These are phyloP conservation scores for Ustilago vetiveriae DNA, from an alignment of 1,284 basidiomycete genomes.

Conservation along the genomic window DNA sequence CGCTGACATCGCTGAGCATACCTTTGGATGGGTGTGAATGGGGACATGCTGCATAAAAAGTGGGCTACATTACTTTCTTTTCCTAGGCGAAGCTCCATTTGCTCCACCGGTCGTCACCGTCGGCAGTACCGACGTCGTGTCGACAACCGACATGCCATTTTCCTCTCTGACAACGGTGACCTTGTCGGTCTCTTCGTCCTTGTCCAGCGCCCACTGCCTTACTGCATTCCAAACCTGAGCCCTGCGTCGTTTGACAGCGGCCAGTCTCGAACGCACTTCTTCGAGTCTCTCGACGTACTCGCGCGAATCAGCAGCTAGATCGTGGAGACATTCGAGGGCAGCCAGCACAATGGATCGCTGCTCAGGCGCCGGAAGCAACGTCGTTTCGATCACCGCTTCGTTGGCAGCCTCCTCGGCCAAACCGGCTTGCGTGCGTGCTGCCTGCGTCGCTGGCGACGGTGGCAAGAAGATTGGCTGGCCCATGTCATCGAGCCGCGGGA, in stretches of 20 bases:
- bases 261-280: constrained; percentile 70
- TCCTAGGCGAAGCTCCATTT: constrained; percentile 31
- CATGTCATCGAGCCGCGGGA: constrained; percentile 45
- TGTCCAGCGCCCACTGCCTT: constrained; percentile 66
- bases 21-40: too few relatives aligned
- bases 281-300: constrained; percentile 71
- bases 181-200: constrained; percentile 22
- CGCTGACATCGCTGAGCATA: too few relatives aligned
- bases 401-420: constrained; percentile 16
- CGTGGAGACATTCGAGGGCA: constrained; percentile 62
- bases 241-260: constrained; percentile 69
- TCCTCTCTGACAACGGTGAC: constrained; percentile 2
- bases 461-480: constrained; percentile 45
- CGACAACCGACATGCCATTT: not conserved
- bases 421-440: constrained; percentile 14
- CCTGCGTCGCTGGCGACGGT: constrained; percentile 22
- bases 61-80: constrained; percentile 39
- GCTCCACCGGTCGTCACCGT: not conserved
- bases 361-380: constrained; percentile 49
- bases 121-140: constrained; percentile 2
- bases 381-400: constrained; percentile 44
- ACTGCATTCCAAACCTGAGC: constrained; percentile 70
- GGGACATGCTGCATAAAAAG: too few relatives aligned
- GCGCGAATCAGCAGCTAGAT: constrained; percentile 70
- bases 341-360: constrained; percentile 62